Percentiles rank a stretch among this genome's conserved stretches.
Evolutionary conservation across 2,329 filamentous ascomycete species (phyloP).

Genomic region (Magnaporthales sp.): DNA sequence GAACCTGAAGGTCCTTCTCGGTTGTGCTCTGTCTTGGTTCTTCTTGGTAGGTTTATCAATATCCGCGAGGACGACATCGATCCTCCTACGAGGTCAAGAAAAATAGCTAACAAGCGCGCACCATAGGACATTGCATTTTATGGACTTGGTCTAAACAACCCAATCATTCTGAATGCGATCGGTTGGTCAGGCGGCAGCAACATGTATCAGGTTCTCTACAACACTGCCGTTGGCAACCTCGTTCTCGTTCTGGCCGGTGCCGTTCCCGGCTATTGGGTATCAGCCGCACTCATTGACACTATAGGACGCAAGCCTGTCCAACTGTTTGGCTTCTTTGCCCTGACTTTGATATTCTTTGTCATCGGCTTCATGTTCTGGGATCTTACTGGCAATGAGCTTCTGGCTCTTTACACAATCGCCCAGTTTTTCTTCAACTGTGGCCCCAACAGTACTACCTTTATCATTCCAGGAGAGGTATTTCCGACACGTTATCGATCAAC

Average conservation of each 20-base stretch:
- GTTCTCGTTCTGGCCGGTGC: constrained; percentile 72
- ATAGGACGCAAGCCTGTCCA: constrained; percentile 73
- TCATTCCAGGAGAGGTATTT: constrained; percentile 48
- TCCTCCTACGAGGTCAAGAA: background rate
- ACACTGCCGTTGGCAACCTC: constrained; percentile 69
- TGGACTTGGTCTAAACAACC: constrained; percentile 68
- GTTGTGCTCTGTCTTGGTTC: constrained; percentile 79
- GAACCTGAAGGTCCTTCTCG: constrained; percentile 53
- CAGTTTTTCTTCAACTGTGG: constrained; percentile 54
- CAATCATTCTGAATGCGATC: constrained; percentile 61
- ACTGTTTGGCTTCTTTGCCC: constrained; percentile 50
- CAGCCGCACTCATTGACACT: constrained; percentile 60
- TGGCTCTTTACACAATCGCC: constrained; percentile 46
- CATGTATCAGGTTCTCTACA: constrained; percentile 63
- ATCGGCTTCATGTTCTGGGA: constrained; percentile 56
- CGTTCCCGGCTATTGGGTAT: constrained; percentile 76
- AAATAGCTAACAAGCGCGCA: background rate
- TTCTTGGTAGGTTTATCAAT: constrained; percentile 37
- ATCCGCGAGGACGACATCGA: background rate
- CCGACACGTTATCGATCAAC: constrained; percentile 48
- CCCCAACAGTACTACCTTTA: constrained; percentile 48
- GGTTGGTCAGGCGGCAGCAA: constrained; percentile 49
- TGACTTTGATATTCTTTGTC: constrained; percentile 51
- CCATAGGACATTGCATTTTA: constrained; percentile 44
- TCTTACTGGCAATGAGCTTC: constrained; percentile 41